Conservation (phyloP, 2,329 filamentous ascomycete genomes). For the Ambrosiella xylebori region DNA sequence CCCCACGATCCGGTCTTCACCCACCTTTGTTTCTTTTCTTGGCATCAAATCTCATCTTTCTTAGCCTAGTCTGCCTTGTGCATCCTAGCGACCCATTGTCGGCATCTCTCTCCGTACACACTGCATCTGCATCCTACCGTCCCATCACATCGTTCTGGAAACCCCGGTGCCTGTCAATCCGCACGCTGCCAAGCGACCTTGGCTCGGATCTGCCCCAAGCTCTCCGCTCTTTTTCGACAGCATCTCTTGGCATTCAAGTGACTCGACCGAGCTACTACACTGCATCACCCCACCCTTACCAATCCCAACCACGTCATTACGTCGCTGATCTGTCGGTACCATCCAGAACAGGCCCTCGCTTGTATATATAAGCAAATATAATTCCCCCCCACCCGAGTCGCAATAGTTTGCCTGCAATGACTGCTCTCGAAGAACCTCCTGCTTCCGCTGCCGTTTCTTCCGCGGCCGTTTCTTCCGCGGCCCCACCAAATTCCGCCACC, state of each 20-base stretch:
- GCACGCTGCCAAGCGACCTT: slow-evolving; percentile 5
- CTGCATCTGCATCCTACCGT: slow-evolving; percentile 1
- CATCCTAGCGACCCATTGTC: not conserved
- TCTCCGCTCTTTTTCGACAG: not conserved
- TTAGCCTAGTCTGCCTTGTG: not conserved
- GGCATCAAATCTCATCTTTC: not conserved
- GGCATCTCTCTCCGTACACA: not conserved
- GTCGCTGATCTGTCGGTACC: slow-evolving; percentile 1
- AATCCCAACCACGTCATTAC: not conserved
- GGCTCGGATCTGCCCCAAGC: not conserved
- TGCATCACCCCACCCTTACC: not conserved
- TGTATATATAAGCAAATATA: not conserved
- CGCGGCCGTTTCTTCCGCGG: not conserved
- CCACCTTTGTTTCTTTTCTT: not conserved
- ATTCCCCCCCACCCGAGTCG: not conserved
- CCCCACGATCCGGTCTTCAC: not conserved
- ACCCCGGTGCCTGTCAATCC: slow-evolving; percentile 6
- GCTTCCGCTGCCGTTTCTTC: not conserved
- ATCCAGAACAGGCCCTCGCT: not conserved
- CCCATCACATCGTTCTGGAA: slow-evolving; percentile 4
- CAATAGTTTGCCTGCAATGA: not conserved
- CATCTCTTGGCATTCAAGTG: not conserved
- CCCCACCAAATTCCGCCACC: not conserved
- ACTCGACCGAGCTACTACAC: not conserved
- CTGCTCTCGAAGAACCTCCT: not conserved